Conservation (phyloP, 768 basidiomycete species). For the Brasilioporus rufonigricans region DNA sequence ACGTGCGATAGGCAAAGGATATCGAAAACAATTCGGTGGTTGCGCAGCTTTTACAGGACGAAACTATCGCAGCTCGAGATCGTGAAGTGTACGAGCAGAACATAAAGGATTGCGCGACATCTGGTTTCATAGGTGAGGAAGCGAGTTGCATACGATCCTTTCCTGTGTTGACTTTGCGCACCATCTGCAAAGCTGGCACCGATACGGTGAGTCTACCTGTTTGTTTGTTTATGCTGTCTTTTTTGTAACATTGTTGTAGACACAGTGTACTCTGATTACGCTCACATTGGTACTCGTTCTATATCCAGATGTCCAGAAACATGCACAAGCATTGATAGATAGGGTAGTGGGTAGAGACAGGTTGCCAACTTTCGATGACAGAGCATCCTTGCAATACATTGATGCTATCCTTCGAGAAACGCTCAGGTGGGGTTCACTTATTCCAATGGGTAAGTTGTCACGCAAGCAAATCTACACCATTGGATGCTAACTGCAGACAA, state of each 20-base stretch:
- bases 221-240: not conserved
- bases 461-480: not conserved
- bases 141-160: not conserved
- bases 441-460: slow-evolving; percentile 19
- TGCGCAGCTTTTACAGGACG: slow-evolving; percentile 13
- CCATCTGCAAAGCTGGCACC: slow-evolving; percentile 13
- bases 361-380: slow-evolving; percentile 16
- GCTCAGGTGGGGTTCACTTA: slow-evolving; percentile 20
- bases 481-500: slow-evolving; percentile 2
- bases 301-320: slow-evolving; percentile 22
- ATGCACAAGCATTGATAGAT: slow-evolving; percentile 18
- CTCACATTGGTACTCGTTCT: slow-evolving; percentile 22
- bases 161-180: not conserved
- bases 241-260: slow-evolving; percentile 11
- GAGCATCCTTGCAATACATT: slow-evolving; percentile 16
- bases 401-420: slow-evolving; percentile 24
- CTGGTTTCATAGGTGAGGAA: slow-evolving; percentile 23
- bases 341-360: slow-evolving; percentile 18
- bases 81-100: slow-evolving; percentile 14
- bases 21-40: slow-evolving; percentile 25
- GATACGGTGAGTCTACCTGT: slow-evolving; percentile 9
- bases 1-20: slow-evolving; percentile 15
- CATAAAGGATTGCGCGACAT: slow-evolving; percentile 17
- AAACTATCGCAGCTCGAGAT: not conserved
- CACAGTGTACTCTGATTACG: slow-evolving; percentile 8